Conservation (phyloP, 176 grass and related monocot species). For the Triticum turgidum region DNA sequence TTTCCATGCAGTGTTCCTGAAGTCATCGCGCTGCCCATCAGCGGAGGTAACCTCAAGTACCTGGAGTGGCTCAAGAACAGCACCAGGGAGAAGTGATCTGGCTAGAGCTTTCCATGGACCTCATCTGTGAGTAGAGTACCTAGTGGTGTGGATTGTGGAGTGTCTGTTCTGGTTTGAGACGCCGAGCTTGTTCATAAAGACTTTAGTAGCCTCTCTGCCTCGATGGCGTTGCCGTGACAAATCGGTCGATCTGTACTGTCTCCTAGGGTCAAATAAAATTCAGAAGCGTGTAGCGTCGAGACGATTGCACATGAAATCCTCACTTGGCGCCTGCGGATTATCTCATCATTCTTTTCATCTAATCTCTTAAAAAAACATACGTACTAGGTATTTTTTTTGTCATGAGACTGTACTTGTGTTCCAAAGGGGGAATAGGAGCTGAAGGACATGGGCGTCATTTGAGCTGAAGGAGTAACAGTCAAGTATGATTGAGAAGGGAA, state of each 20-base stretch:
- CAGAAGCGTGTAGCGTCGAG: no score
- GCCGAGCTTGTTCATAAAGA: not conserved
- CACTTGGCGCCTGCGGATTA: no score
- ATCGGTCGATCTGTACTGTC: not conserved
- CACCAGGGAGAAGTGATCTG: conserved; percentile 54
- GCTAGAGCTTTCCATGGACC: not conserved
- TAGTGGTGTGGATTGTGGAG: not conserved
- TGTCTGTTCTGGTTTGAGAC: not conserved
- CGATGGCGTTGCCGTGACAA: not conserved
- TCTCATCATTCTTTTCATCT: no score
- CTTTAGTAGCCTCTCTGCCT: not conserved
- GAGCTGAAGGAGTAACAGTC: no score
- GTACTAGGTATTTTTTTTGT: no score
- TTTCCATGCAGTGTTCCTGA: conserved; percentile 68
- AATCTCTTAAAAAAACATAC: no score
- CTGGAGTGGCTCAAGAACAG: conserved; percentile 89
- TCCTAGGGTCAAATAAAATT: conserved; percentile 1
- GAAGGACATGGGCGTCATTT: no score
- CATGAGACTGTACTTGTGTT: no score
- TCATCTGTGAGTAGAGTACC: not conserved
- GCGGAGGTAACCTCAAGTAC: conserved; percentile 81
- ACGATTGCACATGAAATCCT: not conserved
- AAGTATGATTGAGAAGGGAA: no score
- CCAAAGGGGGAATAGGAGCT: no score
- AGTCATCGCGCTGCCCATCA: conserved; percentile 83